Percentiles rank a stretch among this genome's conserved stretches.
Conservation (phyloP, 176 grass and related monocot genomes). For the Guadua angustifolia region DNA sequence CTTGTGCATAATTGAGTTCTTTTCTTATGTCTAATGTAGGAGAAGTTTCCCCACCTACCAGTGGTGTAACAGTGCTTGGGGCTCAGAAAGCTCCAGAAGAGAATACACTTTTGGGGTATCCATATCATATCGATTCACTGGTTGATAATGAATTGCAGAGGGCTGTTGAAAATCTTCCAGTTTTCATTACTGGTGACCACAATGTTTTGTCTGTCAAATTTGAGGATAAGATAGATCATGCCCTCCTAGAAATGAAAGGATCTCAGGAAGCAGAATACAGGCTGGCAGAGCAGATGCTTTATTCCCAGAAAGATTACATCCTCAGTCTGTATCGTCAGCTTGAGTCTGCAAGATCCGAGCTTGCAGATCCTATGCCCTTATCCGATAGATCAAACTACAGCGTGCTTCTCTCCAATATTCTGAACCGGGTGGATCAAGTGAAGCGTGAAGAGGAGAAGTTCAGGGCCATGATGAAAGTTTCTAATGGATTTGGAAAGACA, state of each 20-base stretch:
- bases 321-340: slow-evolving; percentile 69
- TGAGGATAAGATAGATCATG: slow-evolving; percentile 64
- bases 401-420: slow-evolving; percentile 56
- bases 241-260: slow-evolving; percentile 70
- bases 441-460: slow-evolving; percentile 79
- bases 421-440: slow-evolving; percentile 62
- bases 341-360: slow-evolving; percentile 57
- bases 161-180: slow-evolving; percentile 26
- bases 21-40: slow-evolving; percentile 48
- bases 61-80: slow-evolving; percentile 51
- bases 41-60: slow-evolving; percentile 31
- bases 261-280: slow-evolving; percentile 69
- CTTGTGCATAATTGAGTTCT: slow-evolving; percentile 37
- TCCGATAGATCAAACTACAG: slow-evolving; percentile 49
- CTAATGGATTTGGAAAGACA: slow-evolving; percentile 56
- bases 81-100: slow-evolving; percentile 26
- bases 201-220: slow-evolving; percentile 60
- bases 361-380: slow-evolving; percentile 60
- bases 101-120: slow-evolving; percentile 10
- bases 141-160: slow-evolving; percentile 36
- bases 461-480: slow-evolving; percentile 67
- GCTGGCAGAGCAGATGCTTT: slow-evolving; percentile 78
- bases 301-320: slow-evolving; percentile 72
- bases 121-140: slow-evolving; percentile 45
- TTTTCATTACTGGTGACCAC: slow-evolving; percentile 57